Evolutionary conservation across 495 filamentous ascomycete species (phyloP).

Genomic region (Aspergillus egyptiacus): DNA sequence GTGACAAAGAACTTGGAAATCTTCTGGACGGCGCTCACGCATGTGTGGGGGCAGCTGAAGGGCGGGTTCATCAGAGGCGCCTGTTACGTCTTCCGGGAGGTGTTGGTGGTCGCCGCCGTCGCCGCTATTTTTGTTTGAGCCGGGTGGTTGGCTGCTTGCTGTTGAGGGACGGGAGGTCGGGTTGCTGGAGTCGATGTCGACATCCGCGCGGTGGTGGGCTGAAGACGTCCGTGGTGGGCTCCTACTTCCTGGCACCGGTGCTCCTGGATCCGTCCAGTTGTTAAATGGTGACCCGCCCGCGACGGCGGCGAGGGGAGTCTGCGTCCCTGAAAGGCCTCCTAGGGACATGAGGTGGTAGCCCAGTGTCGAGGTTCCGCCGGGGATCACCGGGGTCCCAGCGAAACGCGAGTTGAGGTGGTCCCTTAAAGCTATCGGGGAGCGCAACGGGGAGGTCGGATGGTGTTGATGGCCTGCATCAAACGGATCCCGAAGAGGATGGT

Average conservation of each 20-base stretch:
- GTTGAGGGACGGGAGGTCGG: constrained; percentile 42
- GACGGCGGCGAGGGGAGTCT: constrained; percentile 81
- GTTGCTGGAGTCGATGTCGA: constrained; percentile 30
- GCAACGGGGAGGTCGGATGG: constrained; percentile 29
- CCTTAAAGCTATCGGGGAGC: constrained; percentile 37
- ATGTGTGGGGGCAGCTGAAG: constrained; percentile 34
- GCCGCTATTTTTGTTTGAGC: constrained; percentile 25
- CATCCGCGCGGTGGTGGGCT: constrained; percentile 20
- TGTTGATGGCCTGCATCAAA: constrained; percentile 26
- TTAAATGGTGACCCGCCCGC: constrained; percentile 60
- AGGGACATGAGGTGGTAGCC: constrained; percentile 80
- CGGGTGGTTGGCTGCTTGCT: constrained; percentile 34
- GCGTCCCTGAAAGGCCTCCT: constrained; percentile 69
- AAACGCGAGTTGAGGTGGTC: constrained; percentile 59
- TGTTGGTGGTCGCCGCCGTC: constrained; percentile 12
- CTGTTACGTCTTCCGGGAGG: constrained; percentile 18
- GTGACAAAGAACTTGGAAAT: constrained; percentile 85
- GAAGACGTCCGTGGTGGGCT: constrained; percentile 4
- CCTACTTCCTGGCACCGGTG: constrained; percentile 17
- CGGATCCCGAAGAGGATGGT: constrained; percentile 20
- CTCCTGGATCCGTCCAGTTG: constrained; percentile 42
- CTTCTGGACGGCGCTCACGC: constrained; percentile 44
- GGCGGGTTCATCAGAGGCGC: constrained; percentile 15
- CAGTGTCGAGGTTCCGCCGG: constrained; percentile 80
- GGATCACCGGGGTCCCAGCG: constrained; percentile 68